Evolutionary conservation across 352 stramenopile species (phyloP).

Genomic region (Thraustochytrium striatum): DNA sequence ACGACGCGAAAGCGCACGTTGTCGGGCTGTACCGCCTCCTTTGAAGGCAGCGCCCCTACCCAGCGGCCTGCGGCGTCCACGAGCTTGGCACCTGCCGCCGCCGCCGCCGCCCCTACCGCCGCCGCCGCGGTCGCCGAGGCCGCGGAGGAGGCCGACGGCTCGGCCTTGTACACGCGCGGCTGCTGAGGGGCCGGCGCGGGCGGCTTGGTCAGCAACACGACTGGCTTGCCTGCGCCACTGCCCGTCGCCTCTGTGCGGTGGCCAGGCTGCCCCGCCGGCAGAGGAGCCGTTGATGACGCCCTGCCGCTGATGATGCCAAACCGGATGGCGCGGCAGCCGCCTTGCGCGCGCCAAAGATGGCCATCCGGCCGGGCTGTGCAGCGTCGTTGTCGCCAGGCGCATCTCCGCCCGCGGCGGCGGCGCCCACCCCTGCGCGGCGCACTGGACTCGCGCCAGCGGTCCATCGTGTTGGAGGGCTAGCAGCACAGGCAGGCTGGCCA

Average conservation of each 20-base stretch:
- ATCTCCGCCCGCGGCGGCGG: too few relatives aligned
- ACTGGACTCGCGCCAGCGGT: background rate
- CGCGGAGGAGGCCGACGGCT: background rate
- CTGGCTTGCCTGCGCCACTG: too few relatives aligned
- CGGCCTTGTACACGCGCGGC: background rate
- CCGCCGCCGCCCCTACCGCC: background rate
- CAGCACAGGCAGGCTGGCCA: background rate
- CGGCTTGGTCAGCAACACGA: too few relatives aligned
- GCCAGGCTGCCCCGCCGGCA: background rate
- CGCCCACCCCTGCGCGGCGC: background rate
- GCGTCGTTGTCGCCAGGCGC: background rate
- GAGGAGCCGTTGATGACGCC: background rate
- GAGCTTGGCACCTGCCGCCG: slow-evolving; percentile 2
- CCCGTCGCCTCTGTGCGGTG: too few relatives aligned
- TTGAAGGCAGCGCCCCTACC: too few relatives aligned
- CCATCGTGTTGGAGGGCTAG: background rate
- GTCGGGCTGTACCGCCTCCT: too few relatives aligned
- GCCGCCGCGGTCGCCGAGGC: background rate
- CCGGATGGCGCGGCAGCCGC: background rate
- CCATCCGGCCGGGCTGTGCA: background rate
- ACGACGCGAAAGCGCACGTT: slow-evolving; percentile 1
- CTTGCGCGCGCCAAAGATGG: background rate
- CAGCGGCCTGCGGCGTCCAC: too few relatives aligned
- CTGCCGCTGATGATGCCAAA: background rate
- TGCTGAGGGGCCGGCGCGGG: background rate